A percentile compares a stretch with the other conserved stretches of the same genome.
Conservation (phyloP, 2,329 filamentous ascomycete species). For the Fusarium sp. region DNA sequence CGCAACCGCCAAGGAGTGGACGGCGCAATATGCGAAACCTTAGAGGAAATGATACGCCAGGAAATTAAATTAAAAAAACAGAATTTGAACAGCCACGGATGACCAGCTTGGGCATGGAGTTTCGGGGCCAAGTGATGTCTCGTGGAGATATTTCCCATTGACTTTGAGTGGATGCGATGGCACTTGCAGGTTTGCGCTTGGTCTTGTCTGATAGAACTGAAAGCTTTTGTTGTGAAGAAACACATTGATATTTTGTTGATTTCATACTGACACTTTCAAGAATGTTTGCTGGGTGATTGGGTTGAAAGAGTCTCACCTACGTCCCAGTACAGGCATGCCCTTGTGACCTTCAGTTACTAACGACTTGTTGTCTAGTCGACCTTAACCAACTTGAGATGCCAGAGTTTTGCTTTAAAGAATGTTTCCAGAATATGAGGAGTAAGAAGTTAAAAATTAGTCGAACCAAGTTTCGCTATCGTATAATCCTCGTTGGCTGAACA, state of each 20-base stretch:
- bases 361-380: not conserved
- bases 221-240: constrained; percentile 19
- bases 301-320: not conserved
- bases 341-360: not conserved
- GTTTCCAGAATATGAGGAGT: not conserved
- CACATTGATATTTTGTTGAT: constrained; percentile 18
- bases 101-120: constrained; percentile 30
- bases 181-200: constrained; percentile 33
- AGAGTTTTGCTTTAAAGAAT: not conserved
- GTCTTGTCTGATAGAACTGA: constrained; percentile 34
- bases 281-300: not conserved
- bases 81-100: constrained; percentile 19
- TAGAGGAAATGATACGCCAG: constrained; percentile 32
- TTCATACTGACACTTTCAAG: not conserved
- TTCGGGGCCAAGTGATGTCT: constrained; percentile 31
- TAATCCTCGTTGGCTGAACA: not conserved
- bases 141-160: constrained; percentile 21
- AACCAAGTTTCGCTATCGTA: not conserved
- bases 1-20: constrained; percentile 93
- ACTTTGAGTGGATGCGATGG: constrained; percentile 32
- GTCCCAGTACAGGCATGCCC: not conserved
- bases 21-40: constrained; percentile 79
- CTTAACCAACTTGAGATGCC: not conserved
- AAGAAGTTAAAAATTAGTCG: not conserved
- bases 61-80: constrained; percentile 23